Evolutionary conservation across 495 filamentous ascomycete genomes (phyloP).

Genomic region (Xylaria venustula): DNA sequence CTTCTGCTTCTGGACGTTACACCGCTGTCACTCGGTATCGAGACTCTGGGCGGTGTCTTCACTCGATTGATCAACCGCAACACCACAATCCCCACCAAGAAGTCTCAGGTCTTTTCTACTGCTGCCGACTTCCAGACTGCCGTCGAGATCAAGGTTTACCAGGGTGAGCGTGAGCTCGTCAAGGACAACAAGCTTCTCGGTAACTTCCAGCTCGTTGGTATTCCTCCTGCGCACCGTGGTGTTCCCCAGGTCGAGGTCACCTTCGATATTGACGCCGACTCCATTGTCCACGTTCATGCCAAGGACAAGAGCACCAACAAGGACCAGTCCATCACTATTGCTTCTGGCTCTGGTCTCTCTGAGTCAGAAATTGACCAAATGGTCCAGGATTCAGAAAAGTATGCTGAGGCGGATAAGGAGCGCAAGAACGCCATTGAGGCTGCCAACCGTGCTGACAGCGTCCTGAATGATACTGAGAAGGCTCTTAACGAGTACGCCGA

Average conservation of each 20-base stretch:
- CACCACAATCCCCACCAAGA: constrained; percentile 99
- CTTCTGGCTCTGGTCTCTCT: constrained; percentile 96
- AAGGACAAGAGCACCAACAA: constrained; percentile 99
- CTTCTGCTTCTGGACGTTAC: constrained; percentile 96
- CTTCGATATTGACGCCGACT: constrained; percentile 99
- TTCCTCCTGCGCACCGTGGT: constrained; percentile 95
- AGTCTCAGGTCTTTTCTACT: constrained; percentile 97
- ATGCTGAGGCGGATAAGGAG: constrained; percentile 92
- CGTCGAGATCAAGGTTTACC: constrained; percentile 99
- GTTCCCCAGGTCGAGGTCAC: constrained; percentile 98
- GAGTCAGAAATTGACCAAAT: constrained; percentile 92
- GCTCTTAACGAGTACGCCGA: constrained; percentile 94
- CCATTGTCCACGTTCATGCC: constrained; percentile 97
- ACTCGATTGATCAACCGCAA: constrained; percentile 99
- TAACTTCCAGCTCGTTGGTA: constrained; percentile 99
- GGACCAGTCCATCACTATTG: constrained; percentile 99
- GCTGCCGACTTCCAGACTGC: constrained; percentile 99
- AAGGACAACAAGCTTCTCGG: constrained; percentile 98
- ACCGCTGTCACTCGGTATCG: constrained; percentile 96
- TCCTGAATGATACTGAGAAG: constrained; percentile 97
- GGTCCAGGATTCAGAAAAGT: constrained; percentile 97
- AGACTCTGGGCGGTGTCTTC: constrained; percentile 99
- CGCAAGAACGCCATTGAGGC: constrained; percentile 92
- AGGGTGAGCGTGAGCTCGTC: constrained; percentile 99
- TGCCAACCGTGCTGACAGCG: constrained; percentile 95